A percentile compares a stretch with the other conserved stretches of the same genome.
Conservation (phyloP, 2,329 filamentous ascomycete species). For the Ceratocystis harringtonii region DNA sequence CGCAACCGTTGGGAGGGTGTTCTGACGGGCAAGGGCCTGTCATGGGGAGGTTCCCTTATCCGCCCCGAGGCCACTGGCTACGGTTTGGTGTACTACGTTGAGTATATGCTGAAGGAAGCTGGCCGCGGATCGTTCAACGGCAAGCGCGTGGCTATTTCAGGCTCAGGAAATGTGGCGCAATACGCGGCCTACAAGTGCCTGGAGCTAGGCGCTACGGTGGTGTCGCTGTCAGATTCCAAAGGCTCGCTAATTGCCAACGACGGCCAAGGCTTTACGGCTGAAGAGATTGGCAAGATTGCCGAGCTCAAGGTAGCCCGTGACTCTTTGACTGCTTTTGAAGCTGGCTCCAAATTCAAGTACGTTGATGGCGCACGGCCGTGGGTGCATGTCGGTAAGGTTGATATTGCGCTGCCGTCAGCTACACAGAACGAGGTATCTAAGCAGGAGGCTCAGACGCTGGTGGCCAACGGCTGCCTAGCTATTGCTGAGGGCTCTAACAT, state of each 20-base stretch:
- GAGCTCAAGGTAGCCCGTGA: slow-evolving; percentile 75
- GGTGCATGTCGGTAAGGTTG: slow-evolving; percentile 76
- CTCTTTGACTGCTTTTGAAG: slow-evolving; percentile 58
- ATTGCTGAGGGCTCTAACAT: slow-evolving; percentile 98
- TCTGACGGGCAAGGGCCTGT: slow-evolving; percentile 84
- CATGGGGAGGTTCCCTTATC: slow-evolving; percentile 88
- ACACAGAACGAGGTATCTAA: slow-evolving; percentile 95
- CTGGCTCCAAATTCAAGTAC: slow-evolving; percentile 62
- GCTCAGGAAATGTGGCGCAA: slow-evolving; percentile 95
- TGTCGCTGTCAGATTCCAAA: slow-evolving; percentile 88
- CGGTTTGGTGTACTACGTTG: slow-evolving; percentile 90
- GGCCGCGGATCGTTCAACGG: slow-evolving; percentile 73
- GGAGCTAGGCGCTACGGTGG: slow-evolving; percentile 81
- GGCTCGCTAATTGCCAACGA: slow-evolving; percentile 64
- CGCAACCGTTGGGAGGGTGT: slow-evolving; percentile 91
- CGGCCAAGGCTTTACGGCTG: slow-evolving; percentile 58
- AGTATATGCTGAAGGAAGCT: slow-evolving; percentile 87
- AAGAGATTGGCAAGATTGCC: slow-evolving; percentile 66
- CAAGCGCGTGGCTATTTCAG: slow-evolving; percentile 91
- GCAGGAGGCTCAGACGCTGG: slow-evolving; percentile 74
- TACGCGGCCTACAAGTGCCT: slow-evolving; percentile 94
- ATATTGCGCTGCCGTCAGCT: slow-evolving; percentile 80
- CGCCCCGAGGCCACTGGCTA: slow-evolving; percentile 93
- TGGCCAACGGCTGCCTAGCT: slow-evolving; percentile 62
- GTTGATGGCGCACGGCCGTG: slow-evolving; percentile 77